Evolutionary conservation across 495 filamentous ascomycete species (phyloP).

Genomic region (Cenococcum geophilum): DNA sequence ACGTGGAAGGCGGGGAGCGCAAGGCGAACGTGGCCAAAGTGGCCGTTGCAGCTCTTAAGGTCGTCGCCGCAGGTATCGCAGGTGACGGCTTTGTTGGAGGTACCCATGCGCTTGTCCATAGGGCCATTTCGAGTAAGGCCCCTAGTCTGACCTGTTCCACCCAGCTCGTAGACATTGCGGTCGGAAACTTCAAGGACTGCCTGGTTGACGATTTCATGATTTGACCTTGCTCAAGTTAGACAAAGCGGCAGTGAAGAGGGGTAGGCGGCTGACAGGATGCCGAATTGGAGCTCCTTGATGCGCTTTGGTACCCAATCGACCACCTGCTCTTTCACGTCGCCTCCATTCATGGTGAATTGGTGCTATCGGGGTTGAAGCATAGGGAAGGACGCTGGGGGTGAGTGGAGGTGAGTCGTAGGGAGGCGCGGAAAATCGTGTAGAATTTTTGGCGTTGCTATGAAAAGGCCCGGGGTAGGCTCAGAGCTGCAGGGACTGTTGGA

Average conservation of each 20-base stretch:
- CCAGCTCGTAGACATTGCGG: conserved; percentile 81
- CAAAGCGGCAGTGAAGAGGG: neutral
- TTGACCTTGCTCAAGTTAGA: conserved; percentile 54
- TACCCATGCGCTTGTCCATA: conserved; percentile 80
- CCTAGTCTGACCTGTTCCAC: conserved; percentile 46
- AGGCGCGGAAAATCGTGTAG: neutral
- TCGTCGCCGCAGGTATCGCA: conserved; percentile 79
- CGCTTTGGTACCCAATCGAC: conserved; percentile 80
- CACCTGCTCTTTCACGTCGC: conserved; percentile 72
- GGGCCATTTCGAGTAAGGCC: conserved; percentile 70
- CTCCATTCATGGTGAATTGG: neutral
- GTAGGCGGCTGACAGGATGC: conserved; percentile 62
- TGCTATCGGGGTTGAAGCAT: conserved; percentile 1
- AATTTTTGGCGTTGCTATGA: neutral
- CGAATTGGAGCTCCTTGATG: conserved; percentile 90
- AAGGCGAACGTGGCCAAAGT: conserved; percentile 87
- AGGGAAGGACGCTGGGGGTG: neutral
- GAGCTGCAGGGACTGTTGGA: too few relatives aligned
- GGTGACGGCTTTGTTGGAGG: conserved; percentile 64
- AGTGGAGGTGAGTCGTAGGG: neutral
- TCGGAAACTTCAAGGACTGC: conserved; percentile 88
- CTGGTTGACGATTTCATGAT: conserved; percentile 89
- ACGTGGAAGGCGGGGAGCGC: conserved; percentile 91
- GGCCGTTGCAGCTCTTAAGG: conserved; percentile 78
- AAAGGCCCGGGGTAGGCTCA: too few relatives aligned